A percentile compares a stretch with the other conserved stretches of the same genome.
Conservation (phyloP, 2,329 filamentous ascomycete genomes). For the Ophiocordyceps camponoti-rufipedis region DNA sequence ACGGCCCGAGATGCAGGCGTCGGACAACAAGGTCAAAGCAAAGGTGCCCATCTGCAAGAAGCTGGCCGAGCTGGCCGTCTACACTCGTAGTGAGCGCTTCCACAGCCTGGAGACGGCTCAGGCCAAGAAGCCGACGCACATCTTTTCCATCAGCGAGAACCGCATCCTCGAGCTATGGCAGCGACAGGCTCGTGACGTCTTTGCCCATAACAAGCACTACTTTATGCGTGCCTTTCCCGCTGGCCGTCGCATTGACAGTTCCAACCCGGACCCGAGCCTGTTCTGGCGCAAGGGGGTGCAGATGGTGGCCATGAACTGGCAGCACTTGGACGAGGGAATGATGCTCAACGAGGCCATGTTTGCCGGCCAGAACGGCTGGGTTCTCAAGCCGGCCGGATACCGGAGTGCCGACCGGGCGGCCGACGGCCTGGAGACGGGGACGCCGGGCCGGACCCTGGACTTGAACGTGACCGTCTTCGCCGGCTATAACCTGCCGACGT, state of each 20-base stretch:
- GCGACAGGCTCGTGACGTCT: conserved; percentile 56
- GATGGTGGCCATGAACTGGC: conserved; percentile 97
- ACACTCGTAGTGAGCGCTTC: conserved; percentile 75
- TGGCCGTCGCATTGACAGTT: conserved; percentile 59
- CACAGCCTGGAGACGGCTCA: conserved; percentile 48
- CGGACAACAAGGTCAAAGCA: conserved; percentile 10
- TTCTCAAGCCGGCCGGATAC: conserved; percentile 66
- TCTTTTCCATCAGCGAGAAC: conserved; percentile 80
- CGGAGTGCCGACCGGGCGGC: conserved; percentile 27
- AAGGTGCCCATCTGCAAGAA: conserved; percentile 49
- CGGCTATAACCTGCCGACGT: conserved; percentile 45
- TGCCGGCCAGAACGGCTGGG: conserved; percentile 66
- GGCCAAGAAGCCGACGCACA: conserved; percentile 41
- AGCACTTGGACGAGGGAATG: conserved; percentile 83
- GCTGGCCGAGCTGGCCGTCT: conserved; percentile 61
- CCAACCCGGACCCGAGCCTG: conserved; percentile 83
- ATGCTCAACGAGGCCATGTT: conserved; percentile 99
- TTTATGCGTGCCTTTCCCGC: conserved; percentile 89
- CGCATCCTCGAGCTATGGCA: conserved; percentile 40
- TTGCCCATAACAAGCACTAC: conserved; percentile 71
- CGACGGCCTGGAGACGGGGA: conserved; percentile 24
- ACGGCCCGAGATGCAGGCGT: conserved; percentile 1
- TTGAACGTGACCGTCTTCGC: conserved; percentile 58
- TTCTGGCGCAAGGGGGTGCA: conserved; percentile 92
- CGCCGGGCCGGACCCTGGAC: conserved; percentile 36